phyloP scores from a whole-genome alignment of 805 yeast species.

The Trichomonascus vanleenenianus region DNA sequence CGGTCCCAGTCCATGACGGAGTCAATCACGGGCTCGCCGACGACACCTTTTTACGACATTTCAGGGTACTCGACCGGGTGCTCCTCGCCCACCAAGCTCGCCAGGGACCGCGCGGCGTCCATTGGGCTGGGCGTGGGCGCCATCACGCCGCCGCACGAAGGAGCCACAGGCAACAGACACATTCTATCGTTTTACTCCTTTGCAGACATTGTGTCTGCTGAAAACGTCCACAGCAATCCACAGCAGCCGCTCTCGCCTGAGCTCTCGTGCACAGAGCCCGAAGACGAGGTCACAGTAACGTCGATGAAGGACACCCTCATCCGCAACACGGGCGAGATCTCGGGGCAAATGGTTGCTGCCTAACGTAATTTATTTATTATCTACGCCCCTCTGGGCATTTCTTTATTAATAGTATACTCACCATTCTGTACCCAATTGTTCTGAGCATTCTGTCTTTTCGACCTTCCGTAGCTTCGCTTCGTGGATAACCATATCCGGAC shows the following conservation, averaged over 20 bases:
- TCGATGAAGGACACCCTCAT: constrained; percentile 21
- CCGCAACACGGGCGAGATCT: constrained; percentile 16
- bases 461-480: no score
- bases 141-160: not conserved
- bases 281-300: constrained; percentile 10
- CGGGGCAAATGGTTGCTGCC: constrained; percentile 2
- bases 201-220: constrained; percentile 54
- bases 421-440: no score
- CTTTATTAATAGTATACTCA: no score
- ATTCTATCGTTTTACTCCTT: constrained; percentile 55
- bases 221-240: no score
- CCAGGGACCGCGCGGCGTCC: not conserved
- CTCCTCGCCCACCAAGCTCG: not conserved
- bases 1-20: constrained; percentile 2
- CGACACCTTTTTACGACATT: not conserved
- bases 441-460: no score
- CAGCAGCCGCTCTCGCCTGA: constrained; percentile 4
- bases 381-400: not conserved
- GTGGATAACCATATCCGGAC: no score
- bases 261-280: constrained; percentile 1
- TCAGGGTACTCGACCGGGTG: no score
- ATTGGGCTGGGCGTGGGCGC: constrained; percentile 3
- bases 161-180: constrained; percentile 2
- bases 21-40: constrained; percentile 1
- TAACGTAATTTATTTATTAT: not conserved